These are phyloP conservation scores for Nemania abortiva DNA, from an alignment of 2,329 filamentous ascomycete species.

Conservation along the genomic window DNA sequence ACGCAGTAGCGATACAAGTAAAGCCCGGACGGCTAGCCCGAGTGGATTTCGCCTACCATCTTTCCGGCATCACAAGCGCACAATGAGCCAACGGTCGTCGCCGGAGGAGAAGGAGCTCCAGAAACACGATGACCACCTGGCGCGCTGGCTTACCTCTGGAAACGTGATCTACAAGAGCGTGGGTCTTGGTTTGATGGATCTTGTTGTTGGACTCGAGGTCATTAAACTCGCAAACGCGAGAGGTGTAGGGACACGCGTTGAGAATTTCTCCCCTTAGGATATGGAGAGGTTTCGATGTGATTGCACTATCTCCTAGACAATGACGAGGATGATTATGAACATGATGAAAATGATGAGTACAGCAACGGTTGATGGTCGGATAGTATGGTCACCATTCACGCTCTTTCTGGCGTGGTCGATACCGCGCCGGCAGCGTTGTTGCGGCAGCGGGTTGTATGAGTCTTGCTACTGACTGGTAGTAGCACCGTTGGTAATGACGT, in stretches of 20 bases:
- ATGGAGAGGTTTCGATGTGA: neutral
- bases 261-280: conserved; percentile 57
- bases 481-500: neutral
- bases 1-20: conserved; percentile 21
- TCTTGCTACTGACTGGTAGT: neutral
- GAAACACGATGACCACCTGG: conserved; percentile 63
- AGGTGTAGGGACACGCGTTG: conserved; percentile 65
- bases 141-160: conserved; percentile 68
- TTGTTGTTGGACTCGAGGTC: conserved; percentile 70
- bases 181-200: conserved; percentile 74
- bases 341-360: neutral
- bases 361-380: neutral
- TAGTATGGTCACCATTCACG: neutral
- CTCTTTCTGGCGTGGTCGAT: neutral
- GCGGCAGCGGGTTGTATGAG: neutral
- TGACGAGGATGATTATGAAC: neutral
- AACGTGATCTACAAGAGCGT: conserved; percentile 79
- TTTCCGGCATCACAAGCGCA: conserved; percentile 46
- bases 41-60: conserved; percentile 42
- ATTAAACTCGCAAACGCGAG: conserved; percentile 67
- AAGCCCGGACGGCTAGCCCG: neutral
- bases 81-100: conserved; percentile 48
- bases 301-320: neutral
- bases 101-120: conserved; percentile 47
- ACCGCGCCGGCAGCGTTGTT: neutral